Base-by-base conservation (phyloP, 805 yeast genomes). In the Wickerhamiella shivajii region DNA sequence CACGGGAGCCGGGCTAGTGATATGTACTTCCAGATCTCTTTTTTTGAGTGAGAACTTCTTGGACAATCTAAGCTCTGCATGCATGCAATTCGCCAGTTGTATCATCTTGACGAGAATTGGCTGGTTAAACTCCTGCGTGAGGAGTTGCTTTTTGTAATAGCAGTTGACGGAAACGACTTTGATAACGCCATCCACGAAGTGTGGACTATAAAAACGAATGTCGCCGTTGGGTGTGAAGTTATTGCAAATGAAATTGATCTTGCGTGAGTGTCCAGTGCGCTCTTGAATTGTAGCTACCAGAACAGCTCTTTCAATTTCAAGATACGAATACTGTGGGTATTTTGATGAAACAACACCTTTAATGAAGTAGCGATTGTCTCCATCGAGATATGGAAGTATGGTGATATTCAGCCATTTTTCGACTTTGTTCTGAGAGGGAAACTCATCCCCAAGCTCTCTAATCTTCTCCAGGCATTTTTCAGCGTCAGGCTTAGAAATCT, bases 341-440 rank as follows among this genome's bases (percentile, higher is more conserved):
- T 39, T 37, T 6, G 68, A 25, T 1, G 42, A 38, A 3, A 68
- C 38, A 7, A 50, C 54, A 2, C 71, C 38, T 24, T 41, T 55
- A 33, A 68, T 61, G 5, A 40, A 44, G 43, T 68, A 68, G 17
- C 36, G 52, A 4, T 45, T 44, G 10, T 44, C 51, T 15, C 59
- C 56, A 4, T 49, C 43, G 9, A 71, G 49, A 33, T 47, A 56
- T 0, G 70, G 67, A 4, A 41, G 37, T 3, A 69, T 39, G 1
- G 46, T 34, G 5, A 61, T 44, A 1, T 44, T 40, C 36, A 69
- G 64, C 31, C 69, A 46, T 1, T 50, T 48, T 3, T 53, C 52
- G 6, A 66, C 41, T 0, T 60, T 53, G 23, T 42, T 44, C 40
- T 45, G 35, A 17, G 46, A 14, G 32, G 46, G 19, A n/a, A 32